Evolutionary conservation across 805 yeast genomes (phyloP).

Genomic region (Lipomyces japonicus): DNA sequence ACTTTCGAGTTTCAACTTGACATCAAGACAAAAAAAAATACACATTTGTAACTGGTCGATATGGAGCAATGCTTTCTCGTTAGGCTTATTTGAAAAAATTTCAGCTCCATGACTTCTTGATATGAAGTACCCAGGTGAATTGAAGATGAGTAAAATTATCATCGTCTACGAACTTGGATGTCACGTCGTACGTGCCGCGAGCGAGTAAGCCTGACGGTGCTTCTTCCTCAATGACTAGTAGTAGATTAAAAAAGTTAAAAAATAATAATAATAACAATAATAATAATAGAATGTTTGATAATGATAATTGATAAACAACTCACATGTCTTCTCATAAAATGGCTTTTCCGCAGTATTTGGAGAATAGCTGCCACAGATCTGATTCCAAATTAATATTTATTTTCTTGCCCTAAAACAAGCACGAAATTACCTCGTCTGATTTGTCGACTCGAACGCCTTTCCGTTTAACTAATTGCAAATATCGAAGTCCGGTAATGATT

Average conservation of each 20-base stretch:
- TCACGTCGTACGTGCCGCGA: slow-evolving; percentile 78
- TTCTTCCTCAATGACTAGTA: slow-evolving; percentile 57
- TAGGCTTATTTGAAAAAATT: no score
- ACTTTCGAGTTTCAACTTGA: no score
- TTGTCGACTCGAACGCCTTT: slow-evolving; percentile 85
- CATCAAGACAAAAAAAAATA: no score
- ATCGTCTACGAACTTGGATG: slow-evolving; percentile 80
- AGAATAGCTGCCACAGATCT: slow-evolving; percentile 72
- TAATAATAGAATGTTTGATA: not conserved
- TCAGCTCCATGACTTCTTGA: slow-evolving; percentile 53
- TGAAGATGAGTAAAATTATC: slow-evolving; percentile 70
- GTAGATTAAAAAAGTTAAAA: not conserved
- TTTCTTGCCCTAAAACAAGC: not conserved
- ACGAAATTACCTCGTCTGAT: slow-evolving; percentile 60
- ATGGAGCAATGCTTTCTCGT: no score
- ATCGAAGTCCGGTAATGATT: slow-evolving; percentile 84
- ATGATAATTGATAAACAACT: slow-evolving; percentile 24
- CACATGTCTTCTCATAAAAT: slow-evolving; percentile 54
- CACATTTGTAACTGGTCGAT: no score
- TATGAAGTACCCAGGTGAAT: slow-evolving; percentile 82
- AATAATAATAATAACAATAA: not conserved
- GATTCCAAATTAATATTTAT: not conserved
- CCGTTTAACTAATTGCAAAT: slow-evolving; percentile 78
- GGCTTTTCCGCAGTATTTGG: slow-evolving; percentile 83
- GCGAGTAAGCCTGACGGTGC: slow-evolving; percentile 90